Evolutionary conservation across 2,329 filamentous ascomycete species (phyloP), one percentile per base, ranked within the genome.

Genomic region (Aspergillus quadricinctus): DNA sequence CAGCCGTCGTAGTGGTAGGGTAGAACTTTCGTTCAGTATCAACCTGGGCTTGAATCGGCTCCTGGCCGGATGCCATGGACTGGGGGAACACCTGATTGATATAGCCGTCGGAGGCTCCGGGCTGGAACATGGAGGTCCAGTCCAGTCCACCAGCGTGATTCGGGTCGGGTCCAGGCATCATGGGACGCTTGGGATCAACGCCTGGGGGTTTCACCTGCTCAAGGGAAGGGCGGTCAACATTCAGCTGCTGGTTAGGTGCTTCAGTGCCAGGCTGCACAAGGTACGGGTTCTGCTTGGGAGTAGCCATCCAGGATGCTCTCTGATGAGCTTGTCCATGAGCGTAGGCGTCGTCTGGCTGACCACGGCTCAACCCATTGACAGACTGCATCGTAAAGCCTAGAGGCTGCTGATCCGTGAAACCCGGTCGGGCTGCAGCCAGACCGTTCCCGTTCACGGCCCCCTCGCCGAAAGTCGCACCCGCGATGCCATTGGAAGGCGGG

Each of bases 111-210:
- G 87, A 83, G 78, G 83, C 81, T 82, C 85, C 86, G 78, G 86
- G 76, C 78, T 87, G 87, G 79, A 90, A 90, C 85, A 91, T 88
- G 72, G 88, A 83, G 69, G 87, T 83, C 88, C 88, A 91, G 77
- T 90, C 88, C 78, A 88, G 66, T 53, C 76, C 76, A 78, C 78
- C 81, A 55, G 69, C 63, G 56, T 86, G 83, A 74, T 81, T 81
- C 75, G 81, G 77, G 75, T 81, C 82, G 65, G 83, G 82, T 70
- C 72, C 75, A 79, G 83, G 66, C 85, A 90, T 89, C 69, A 83
- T 69, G 62, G 73, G 72, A 54, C 74, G 73, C 64, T 77, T 78
- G 58, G 69, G 69, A 59, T 78, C 74, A 54, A 69, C 61, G 59
- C 71, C 61, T 56, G 72, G 69, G 64, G 73, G 67, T 66, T 76